Evolutionary conservation across 2,329 filamentous ascomycete genomes (phyloP), one percentile per base, ranked within the genome.

Genomic region (Ascochyta clinopodiicola): DNA sequence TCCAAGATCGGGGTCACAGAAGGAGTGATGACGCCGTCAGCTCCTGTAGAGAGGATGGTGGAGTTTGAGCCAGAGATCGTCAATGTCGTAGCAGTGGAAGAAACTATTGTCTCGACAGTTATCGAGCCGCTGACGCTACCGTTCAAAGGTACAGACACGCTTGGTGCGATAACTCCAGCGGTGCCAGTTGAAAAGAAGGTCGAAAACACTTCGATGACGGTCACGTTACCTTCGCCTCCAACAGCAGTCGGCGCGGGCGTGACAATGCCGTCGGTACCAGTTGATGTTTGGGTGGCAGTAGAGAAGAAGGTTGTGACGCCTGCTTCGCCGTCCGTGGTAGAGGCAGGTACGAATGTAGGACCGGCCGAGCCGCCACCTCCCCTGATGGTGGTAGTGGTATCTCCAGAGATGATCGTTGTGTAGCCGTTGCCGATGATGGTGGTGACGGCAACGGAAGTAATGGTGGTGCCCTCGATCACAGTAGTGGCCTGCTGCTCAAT

Each of bases 271-370:
- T 56, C 54, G 5, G 60, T 62, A 19, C 58, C 61, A 13, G 52
- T 62, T 8, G 63, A 60, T 6, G 55, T 62, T 25, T 51, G 46
- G 13, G 60, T 67, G n/a, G 59, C 62, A 17, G 60, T 58, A 0
- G 64, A 68, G 46, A 59, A 65, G 10, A 59, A 64, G 1, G 63
- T 68, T 0, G 68, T 64, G n/a, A 69, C 47, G 5, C 49, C 62
- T 7, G 37, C 61, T n/a, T 52, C 60, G 15, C 57, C 65, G 22
- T 57, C 47, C 4, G 71, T 73, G 1, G 62, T 66, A 9, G 61
- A 60, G 3, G 69, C 69, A 36, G 65, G 55, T n/a, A 71, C 63
- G 36, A 62, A 55, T 0, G 60, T 65, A n/a, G 67, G 68, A n/a
- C 58, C 43, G 7, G 57, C 44, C 1, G 51, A 4, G 6, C 60